Evolutionary conservation across 176 grass and related monocot species (phyloP).

Genomic region (Bolboschoenus planiculmis): DNA sequence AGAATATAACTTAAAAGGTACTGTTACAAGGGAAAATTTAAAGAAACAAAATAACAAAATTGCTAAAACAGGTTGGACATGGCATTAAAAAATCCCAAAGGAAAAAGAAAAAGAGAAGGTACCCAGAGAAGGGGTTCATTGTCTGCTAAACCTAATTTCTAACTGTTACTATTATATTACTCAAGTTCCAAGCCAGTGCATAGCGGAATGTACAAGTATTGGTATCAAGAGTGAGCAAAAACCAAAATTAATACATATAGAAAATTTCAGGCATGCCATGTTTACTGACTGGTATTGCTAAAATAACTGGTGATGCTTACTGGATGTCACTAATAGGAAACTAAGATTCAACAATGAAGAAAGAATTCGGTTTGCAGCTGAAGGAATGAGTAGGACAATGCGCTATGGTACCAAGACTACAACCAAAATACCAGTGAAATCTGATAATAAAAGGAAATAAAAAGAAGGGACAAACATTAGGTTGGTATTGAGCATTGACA

Average conservation of each 20-base stretch:
- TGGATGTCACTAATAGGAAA: not conserved
- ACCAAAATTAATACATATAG: not conserved
- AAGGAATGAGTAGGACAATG: too few relatives aligned
- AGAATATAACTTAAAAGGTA: too few relatives aligned
- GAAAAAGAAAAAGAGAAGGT: not conserved
- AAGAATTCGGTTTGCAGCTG: not conserved
- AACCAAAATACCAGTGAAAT: not conserved
- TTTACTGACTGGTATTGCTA: not conserved
- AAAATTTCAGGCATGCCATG: not conserved
- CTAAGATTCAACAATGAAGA: not conserved
- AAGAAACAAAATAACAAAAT: too few relatives aligned
- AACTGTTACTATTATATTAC: not conserved
- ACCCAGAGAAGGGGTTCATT: conserved; percentile 2
- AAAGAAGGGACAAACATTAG: not conserved
- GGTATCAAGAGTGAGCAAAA: not conserved
- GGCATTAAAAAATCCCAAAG: not conserved
- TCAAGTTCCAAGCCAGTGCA: not conserved
- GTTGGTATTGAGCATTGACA: not conserved
- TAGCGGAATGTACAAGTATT: not conserved
- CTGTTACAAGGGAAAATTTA: too few relatives aligned
- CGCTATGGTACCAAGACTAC: not conserved
- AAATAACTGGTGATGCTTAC: not conserved
- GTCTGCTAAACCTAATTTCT: conserved; percentile 6
- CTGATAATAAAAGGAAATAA: not conserved
- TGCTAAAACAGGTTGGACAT: not conserved